These are phyloP conservation scores for Ophiocordyceps camponoti-leonardi DNA, from an alignment of 2,329 filamentous ascomycete species.

Conservation along the genomic window DNA sequence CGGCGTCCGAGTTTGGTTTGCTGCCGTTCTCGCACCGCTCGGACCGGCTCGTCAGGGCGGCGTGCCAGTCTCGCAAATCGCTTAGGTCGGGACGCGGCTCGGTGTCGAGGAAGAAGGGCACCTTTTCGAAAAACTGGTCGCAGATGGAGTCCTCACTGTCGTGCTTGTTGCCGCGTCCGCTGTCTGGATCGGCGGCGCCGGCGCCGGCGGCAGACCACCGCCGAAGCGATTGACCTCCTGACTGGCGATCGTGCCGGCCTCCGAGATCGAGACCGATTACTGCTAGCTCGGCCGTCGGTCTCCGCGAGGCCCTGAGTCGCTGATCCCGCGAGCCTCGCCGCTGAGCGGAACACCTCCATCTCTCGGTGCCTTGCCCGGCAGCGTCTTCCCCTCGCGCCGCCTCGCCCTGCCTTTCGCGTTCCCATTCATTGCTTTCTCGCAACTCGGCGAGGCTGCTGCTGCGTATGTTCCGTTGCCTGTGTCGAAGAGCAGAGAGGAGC, in stretches of 20 bases:
- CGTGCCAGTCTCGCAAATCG: constrained; percentile 20
- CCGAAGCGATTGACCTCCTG: not conserved
- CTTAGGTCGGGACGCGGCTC: constrained; percentile 20
- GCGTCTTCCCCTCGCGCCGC: not conserved
- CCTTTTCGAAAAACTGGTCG: constrained; percentile 3
- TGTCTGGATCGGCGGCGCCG: not conserved
- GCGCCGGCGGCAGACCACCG: constrained; percentile 1
- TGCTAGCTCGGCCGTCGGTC: constrained; percentile 11
- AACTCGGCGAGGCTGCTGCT: constrained; percentile 26
- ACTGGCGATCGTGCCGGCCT: constrained; percentile 5
- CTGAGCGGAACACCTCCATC: not conserved
- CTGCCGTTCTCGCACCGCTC: not conserved
- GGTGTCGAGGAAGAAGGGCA: constrained; percentile 10
- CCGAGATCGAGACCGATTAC: constrained; percentile 15
- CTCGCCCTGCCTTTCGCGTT: not conserved
- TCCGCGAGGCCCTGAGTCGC: constrained; percentile 12
- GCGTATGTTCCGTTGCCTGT: constrained; percentile 38
- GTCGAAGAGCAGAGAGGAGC: constrained; percentile 36
- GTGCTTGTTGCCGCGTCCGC: constrained; percentile 2
- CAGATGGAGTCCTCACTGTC: constrained; percentile 6
- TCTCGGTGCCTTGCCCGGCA: constrained; percentile 1
- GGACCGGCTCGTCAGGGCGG: constrained; percentile 1
- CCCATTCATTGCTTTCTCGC: constrained; percentile 13
- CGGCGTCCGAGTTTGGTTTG: constrained; percentile 5
- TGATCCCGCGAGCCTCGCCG: constrained; percentile 6